Evolutionary conservation across 164 flowering plant genomes (phyloP).

Genomic region (Vitis amurensis): DNA sequence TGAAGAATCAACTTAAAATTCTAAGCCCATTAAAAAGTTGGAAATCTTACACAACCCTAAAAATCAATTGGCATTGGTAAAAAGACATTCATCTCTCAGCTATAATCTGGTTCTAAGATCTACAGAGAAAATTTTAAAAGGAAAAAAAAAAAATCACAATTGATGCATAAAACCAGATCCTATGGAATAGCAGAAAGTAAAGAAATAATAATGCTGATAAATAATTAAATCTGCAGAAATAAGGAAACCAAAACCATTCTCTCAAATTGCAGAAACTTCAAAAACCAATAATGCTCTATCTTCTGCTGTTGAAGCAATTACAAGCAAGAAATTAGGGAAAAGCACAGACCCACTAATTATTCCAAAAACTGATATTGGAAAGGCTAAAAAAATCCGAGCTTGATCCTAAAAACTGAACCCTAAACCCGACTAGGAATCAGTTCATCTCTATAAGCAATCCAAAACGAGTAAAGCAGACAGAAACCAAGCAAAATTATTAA

Average conservation of each 20-base stretch:
- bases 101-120: neutral
- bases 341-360: slow-evolving; percentile 5
- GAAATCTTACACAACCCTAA: too few species aligned
- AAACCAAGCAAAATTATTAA: slow-evolving; percentile 9
- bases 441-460: slow-evolving; percentile 8
- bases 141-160: neutral
- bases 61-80: too few species aligned
- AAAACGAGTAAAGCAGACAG: slow-evolving; percentile 8
- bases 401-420: slow-evolving; percentile 18
- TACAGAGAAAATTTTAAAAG: neutral
- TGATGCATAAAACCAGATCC: slow-evolving; percentile 7
- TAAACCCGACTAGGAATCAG: slow-evolving; percentile 7
- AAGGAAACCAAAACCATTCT: neutral
- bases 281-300: neutral
- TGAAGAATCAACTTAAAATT: too few species aligned
- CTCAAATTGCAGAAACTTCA: neutral
- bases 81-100: too few species aligned
- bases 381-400: slow-evolving; percentile 12
- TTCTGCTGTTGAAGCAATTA: slow-evolving; percentile 8
- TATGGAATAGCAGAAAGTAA: neutral
- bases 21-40: too few species aligned
- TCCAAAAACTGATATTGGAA: slow-evolving; percentile 11
- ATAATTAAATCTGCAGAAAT: neutral
- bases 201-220: neutral
- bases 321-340: slow-evolving; percentile 11